A percentile compares a stretch with the other conserved stretches of the same genome.
phyloP scores from a whole-genome alignment of 495 filamentous ascomycete species.

The Aspergillus conjunctus region DNA sequence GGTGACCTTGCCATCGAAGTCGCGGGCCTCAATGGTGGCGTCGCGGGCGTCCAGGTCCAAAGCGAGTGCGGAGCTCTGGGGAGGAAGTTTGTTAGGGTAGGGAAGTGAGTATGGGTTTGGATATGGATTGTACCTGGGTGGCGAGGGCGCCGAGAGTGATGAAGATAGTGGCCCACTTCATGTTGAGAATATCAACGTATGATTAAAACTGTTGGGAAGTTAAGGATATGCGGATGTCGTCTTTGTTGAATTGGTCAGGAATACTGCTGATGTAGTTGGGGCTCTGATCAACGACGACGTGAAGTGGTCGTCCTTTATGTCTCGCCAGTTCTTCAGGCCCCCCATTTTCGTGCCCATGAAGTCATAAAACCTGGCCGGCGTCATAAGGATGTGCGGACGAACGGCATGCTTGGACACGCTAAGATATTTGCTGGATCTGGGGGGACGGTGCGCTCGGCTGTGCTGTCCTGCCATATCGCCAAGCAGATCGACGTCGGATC shows the following conservation, averaged over 20 bases:
- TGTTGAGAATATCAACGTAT: background rate
- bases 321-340: background rate
- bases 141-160: background rate
- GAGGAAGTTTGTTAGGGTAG: background rate
- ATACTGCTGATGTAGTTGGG: background rate
- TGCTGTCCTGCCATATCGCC: background rate
- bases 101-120: background rate
- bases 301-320: background rate
- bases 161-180: background rate
- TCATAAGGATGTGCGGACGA: background rate
- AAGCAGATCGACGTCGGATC: background rate
- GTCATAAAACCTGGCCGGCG: background rate
- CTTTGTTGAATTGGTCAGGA: background rate
- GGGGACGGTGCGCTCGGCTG: background rate
- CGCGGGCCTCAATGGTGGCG: background rate
- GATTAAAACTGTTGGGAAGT: background rate
- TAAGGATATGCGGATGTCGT: background rate
- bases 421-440: background rate
- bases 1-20: background rate
- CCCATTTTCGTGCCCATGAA: background rate
- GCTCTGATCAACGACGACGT: background rate
- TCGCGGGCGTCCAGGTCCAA: background rate
- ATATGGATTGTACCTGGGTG: background rate
- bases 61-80: background rate
- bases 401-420: background rate